Evolutionary conservation across 805 yeast species (phyloP).

Genomic region (Yarrowia sp.): DNA sequence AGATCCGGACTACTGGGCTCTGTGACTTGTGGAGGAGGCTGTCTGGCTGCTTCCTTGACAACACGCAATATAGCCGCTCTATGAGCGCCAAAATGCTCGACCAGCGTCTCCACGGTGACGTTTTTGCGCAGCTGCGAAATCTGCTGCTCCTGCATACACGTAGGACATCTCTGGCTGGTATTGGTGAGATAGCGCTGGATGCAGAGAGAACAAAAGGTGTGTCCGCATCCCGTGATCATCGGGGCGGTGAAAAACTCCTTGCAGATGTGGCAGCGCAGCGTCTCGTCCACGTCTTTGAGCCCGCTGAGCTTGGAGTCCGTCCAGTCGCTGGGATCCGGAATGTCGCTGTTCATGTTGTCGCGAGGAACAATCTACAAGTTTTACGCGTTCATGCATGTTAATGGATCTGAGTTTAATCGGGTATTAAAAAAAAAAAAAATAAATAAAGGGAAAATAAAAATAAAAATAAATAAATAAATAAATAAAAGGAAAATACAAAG

Average conservation of each 20-base stretch:
- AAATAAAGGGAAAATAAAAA: neutral
- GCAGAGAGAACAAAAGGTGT: slow-evolving; percentile 88
- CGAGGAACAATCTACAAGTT: neutral
- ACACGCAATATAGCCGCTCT: slow-evolving; percentile 11
- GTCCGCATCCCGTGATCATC: slow-evolving; percentile 83
- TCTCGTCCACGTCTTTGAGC: slow-evolving; percentile 67
- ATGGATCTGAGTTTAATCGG: slow-evolving; percentile 15
- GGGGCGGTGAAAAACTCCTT: slow-evolving; percentile 83
- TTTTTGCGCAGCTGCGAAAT: slow-evolving; percentile 75
- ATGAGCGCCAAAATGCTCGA: slow-evolving; percentile 49
- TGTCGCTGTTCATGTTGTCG: slow-evolving; percentile 22
- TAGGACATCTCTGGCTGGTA: slow-evolving; percentile 70
- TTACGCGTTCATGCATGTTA: slow-evolving; percentile 35
- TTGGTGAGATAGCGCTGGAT: slow-evolving; percentile 72
- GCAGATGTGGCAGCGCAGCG: slow-evolving; percentile 84
- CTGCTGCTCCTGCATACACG: slow-evolving; percentile 73
- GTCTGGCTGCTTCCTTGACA: slow-evolving; percentile 1
- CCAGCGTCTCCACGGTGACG: slow-evolving; percentile 73
- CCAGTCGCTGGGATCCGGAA: slow-evolving; percentile 79
- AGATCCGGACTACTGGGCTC: slow-evolving; percentile 14
- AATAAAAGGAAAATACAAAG: neutral
- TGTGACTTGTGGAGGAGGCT: neutral
- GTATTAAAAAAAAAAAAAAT: neutral
- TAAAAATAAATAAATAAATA: no score
- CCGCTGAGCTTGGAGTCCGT: slow-evolving; percentile 59